Evolutionary conservation across 495 filamentous ascomycete species (phyloP).

Genomic region (Darksidea phi): DNA sequence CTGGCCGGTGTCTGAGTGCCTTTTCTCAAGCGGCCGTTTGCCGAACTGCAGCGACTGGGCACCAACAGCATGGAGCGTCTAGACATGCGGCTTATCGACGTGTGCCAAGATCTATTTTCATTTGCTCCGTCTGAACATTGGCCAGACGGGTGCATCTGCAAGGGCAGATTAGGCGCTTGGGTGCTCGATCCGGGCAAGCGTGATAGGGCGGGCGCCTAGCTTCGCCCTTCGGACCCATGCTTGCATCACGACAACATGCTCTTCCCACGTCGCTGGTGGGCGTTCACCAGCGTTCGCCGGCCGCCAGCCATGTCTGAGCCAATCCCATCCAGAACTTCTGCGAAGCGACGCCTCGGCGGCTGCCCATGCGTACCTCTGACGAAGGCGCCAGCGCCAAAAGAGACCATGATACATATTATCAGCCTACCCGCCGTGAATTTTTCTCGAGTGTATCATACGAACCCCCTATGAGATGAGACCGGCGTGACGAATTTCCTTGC

Average conservation of each 20-base stretch:
- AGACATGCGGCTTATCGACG: conserved; percentile 15
- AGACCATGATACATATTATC: conserved; percentile 31
- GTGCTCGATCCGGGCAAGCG: conserved; percentile 4
- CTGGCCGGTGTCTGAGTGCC: background rate
- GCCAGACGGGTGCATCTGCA: conserved; percentile 14
- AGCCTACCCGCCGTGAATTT: conserved; percentile 16
- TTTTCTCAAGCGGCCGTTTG: no score
- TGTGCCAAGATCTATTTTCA: conserved; percentile 29
- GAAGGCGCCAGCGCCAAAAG: conserved; percentile 13
- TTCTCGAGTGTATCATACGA: conserved; percentile 20
- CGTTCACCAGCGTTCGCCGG: conserved; percentile 10
- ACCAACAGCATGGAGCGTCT: conserved; percentile 6
- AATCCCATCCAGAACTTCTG: conserved; percentile 21
- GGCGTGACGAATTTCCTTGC: conserved; percentile 37
- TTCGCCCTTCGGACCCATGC: conserved; percentile 11
- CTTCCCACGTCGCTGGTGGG: conserved; percentile 21
- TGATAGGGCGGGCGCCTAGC: background rate
- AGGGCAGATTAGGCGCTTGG: conserved; percentile 25
- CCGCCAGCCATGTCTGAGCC: conserved; percentile 24
- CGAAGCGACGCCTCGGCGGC: conserved; percentile 33
- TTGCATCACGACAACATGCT: conserved; percentile 22
- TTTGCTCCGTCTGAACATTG: conserved; percentile 4
- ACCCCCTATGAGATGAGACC: conserved; percentile 25
- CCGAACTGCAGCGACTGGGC: conserved; percentile 12
- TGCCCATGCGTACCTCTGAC: conserved; percentile 30